Evolutionary conservation across 768 basidiomycete species (phyloP).

Genomic region (Saitozyma podzolica): DNA sequence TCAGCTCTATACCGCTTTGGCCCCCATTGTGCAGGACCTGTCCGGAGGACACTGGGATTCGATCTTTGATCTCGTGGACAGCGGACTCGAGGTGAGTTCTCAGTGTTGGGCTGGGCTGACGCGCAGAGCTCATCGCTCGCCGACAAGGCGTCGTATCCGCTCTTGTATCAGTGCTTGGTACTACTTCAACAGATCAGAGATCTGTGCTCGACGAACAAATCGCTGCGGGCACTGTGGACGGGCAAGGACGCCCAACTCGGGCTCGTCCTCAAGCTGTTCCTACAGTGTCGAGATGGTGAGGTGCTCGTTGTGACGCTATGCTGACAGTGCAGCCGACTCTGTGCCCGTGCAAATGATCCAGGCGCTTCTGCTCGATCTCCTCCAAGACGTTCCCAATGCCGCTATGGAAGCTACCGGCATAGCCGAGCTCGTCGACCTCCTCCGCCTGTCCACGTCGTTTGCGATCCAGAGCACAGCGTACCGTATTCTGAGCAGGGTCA

Average conservation of each 20-base stretch:
- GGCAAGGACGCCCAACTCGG: conserved; percentile 60
- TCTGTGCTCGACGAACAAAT: conserved; percentile 69
- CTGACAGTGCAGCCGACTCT: conserved; percentile 50
- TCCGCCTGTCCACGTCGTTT: conserved; percentile 62
- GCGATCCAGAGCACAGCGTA: conserved; percentile 78
- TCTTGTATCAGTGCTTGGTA: conserved; percentile 68
- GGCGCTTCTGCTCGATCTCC: conserved; percentile 65
- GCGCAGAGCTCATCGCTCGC: conserved; percentile 55
- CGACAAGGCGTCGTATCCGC: conserved; percentile 63
- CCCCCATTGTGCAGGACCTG: conserved; percentile 83
- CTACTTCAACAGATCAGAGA: conserved; percentile 71
- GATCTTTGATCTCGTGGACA: conserved; percentile 84
- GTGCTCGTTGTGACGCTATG: not conserved
- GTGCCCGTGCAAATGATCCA: conserved; percentile 65
- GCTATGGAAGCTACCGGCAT: conserved; percentile 62
- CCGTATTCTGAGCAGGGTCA: conserved; percentile 67
- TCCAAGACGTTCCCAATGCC: conserved; percentile 66
- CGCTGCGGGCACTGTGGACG: conserved; percentile 69
- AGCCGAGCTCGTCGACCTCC: conserved; percentile 71
- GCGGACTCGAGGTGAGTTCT: conserved; percentile 73
- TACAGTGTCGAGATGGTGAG: conserved; percentile 49
- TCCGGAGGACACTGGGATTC: conserved; percentile 90
- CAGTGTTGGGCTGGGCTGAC: not conserved
- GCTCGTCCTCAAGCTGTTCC: conserved; percentile 65
- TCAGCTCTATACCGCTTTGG: conserved; percentile 69